These are phyloP conservation scores for Saturnispora sanitii DNA, from an alignment of 805 yeast genomes.

Conservation along the genomic window DNA sequence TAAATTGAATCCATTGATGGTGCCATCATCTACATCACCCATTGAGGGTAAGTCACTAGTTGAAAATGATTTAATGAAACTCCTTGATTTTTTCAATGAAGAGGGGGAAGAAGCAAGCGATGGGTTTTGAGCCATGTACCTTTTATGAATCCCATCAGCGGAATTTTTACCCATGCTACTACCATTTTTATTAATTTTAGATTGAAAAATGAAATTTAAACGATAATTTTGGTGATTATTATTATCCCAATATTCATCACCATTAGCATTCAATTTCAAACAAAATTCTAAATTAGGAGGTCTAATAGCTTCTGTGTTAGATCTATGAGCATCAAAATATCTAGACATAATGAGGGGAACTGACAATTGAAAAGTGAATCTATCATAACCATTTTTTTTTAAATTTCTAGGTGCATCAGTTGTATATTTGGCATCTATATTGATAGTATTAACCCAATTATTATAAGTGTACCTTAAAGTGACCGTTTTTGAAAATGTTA, in stretches of 20 bases:
- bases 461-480: conserved; percentile 68
- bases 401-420: conserved; percentile 45
- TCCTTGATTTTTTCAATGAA: conserved; percentile 19
- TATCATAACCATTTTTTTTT: conserved; percentile 47
- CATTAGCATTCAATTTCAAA: conserved; percentile 40
- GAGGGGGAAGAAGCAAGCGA: conserved; percentile 11
- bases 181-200: not conserved
- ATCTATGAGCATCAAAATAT: conserved; percentile 16
- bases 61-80: conserved; percentile 15
- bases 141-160: not conserved
- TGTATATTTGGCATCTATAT: conserved; percentile 52
- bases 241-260: conserved; percentile 69
- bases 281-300: conserved; percentile 35
- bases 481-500: conserved; percentile 59
- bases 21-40: not conserved
- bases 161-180: not conserved
- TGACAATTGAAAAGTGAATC: conserved; percentile 59
- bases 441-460: conserved; percentile 67
- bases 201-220: conserved; percentile 27
- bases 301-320: conserved; percentile 13
- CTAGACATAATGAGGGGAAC: conserved; percentile 32
- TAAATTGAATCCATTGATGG: not conserved
- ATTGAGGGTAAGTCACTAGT: conserved; percentile 2
- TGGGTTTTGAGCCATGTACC: not conserved
- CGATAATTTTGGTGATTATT: conserved; percentile 51